A percentile compares a stretch with the other conserved stretches of the same genome.
phyloP scores from a whole-genome alignment of 345 rosid species.

The Citrus glauca region DNA sequence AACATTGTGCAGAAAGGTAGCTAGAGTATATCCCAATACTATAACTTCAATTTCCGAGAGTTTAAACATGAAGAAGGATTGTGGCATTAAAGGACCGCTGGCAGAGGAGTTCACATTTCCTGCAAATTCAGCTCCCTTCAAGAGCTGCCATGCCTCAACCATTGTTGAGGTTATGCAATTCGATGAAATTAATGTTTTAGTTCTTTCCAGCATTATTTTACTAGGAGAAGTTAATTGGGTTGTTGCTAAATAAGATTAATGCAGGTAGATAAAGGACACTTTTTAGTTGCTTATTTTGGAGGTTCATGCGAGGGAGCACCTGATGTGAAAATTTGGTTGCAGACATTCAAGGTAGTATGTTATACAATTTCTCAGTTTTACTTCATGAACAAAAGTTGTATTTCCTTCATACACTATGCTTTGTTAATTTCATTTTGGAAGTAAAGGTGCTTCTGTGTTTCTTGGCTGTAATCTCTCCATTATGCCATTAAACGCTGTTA shows the following conservation, averaged over 20 bases:
- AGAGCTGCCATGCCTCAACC: conserved; percentile 90
- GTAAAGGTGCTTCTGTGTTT: not conserved
- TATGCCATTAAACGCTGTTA: not conserved
- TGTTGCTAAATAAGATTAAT: conserved; percentile 9
- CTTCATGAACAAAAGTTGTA: not conserved
- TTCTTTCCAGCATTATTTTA: not conserved
- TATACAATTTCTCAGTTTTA: not conserved
- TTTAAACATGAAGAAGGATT: conserved; percentile 32
- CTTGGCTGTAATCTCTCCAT: not conserved
- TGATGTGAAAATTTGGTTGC: conserved; percentile 68
- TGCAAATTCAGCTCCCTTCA: conserved; percentile 67
- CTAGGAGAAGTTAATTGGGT: not conserved
- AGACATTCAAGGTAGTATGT: conserved; percentile 49
- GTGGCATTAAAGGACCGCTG: conserved; percentile 21
- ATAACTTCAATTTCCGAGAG: conserved; percentile 7
- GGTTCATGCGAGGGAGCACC: conserved; percentile 58
- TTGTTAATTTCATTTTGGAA: not conserved
- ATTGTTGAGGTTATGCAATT: conserved; percentile 59
- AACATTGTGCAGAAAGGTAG: conserved; percentile 23
- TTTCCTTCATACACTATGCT: not conserved
- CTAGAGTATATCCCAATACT: not conserved
- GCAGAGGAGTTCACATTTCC: conserved; percentile 66
- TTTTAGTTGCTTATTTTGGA: conserved; percentile 76
- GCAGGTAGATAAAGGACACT: conserved; percentile 65
- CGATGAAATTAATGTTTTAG: not conserved